Percentiles rank a stretch among this genome's conserved stretches.
Conservation (phyloP, 768 basidiomycete species). For the Exidia glandulosa region DNA sequence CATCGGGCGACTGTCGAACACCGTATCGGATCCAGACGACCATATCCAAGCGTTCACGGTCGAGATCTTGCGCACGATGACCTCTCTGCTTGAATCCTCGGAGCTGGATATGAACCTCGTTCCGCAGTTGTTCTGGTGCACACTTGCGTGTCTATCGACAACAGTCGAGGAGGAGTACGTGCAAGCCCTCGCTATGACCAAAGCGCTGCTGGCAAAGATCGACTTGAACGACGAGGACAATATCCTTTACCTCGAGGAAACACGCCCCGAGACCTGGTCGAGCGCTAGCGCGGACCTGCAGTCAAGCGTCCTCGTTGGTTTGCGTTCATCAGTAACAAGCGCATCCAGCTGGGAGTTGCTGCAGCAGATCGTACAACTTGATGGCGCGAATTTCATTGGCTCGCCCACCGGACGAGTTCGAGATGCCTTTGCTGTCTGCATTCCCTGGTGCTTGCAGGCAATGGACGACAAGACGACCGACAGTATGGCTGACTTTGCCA, state of each 20-base stretch:
- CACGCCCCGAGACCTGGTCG: constrained; percentile 63
- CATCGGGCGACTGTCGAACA: constrained; percentile 74
- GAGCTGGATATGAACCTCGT: constrained; percentile 51
- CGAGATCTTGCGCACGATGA: constrained; percentile 71
- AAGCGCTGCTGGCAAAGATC: constrained; percentile 51
- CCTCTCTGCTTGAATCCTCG: constrained; percentile 41
- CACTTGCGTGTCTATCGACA: constrained; percentile 70
- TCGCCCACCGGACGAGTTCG: constrained; percentile 57
- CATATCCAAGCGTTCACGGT: constrained; percentile 75
- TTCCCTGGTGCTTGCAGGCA: constrained; percentile 84
- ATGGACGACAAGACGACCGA: constrained; percentile 34
- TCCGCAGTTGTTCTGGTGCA: constrained; percentile 83
- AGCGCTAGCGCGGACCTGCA: constrained; percentile 52
- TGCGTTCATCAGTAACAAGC: constrained; percentile 68
- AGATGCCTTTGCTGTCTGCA: constrained; percentile 67
- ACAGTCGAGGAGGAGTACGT: constrained; percentile 72
- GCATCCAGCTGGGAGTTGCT: constrained; percentile 58
- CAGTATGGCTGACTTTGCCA: constrained; percentile 46
- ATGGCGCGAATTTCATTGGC: constrained; percentile 60
- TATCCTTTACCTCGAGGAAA: constrained; percentile 55
- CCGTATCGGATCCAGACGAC: constrained; percentile 62
- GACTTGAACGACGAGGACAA: constrained; percentile 61
- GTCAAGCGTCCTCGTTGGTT: constrained; percentile 56
- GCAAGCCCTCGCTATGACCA: constrained; percentile 54
- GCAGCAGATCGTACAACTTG: constrained; percentile 45